Evolutionary conservation across 2,329 filamentous ascomycete genomes (phyloP).

Genomic region (Dactylellina leptospora): DNA sequence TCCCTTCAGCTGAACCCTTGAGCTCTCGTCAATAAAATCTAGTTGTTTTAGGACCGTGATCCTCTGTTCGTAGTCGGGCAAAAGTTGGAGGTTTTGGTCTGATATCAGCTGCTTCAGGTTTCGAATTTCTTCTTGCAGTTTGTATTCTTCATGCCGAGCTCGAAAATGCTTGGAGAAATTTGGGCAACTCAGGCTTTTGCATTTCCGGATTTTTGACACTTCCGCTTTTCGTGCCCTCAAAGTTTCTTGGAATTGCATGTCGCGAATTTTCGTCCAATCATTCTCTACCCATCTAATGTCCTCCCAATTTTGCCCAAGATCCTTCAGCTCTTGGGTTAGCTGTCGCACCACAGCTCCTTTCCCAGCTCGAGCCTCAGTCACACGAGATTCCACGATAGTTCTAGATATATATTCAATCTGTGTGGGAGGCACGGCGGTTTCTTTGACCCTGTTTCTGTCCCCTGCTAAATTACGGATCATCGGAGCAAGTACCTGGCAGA

Average conservation of each 20-base stretch:
- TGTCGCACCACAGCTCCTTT: conserved; percentile 65
- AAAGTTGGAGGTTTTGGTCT: conserved; percentile 91
- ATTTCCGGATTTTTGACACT: conserved; percentile 70
- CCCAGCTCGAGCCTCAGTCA: conserved; percentile 60
- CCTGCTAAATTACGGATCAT: conserved; percentile 75
- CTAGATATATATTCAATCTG: conserved; percentile 87
- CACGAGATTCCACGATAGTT: conserved; percentile 67
- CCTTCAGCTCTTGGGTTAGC: conserved; percentile 74
- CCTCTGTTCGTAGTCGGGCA: conserved; percentile 96
- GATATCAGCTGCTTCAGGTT: conserved; percentile 88
- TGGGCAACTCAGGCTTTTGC: conserved; percentile 74
- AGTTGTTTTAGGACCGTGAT: conserved; percentile 91
- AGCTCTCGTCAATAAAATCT: conserved; percentile 85
- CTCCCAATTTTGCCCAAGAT: conserved; percentile 77
- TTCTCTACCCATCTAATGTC: conserved; percentile 82
- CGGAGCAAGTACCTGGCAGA: conserved; percentile 74
- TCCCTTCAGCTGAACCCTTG: conserved; percentile 92
- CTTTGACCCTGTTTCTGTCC: conserved; percentile 71
- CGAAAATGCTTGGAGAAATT: conserved; percentile 91
- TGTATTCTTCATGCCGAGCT: conserved; percentile 96
- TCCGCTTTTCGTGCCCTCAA: conserved; percentile 75
- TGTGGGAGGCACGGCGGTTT: conserved; percentile 69
- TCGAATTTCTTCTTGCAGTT: conserved; percentile 91
- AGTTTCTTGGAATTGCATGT: conserved; percentile 80
- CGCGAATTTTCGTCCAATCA: conserved; percentile 82